These are phyloP conservation scores for Xylaria sp. DNA, from an alignment of 2,329 filamentous ascomycete species.

Conservation along the genomic window DNA sequence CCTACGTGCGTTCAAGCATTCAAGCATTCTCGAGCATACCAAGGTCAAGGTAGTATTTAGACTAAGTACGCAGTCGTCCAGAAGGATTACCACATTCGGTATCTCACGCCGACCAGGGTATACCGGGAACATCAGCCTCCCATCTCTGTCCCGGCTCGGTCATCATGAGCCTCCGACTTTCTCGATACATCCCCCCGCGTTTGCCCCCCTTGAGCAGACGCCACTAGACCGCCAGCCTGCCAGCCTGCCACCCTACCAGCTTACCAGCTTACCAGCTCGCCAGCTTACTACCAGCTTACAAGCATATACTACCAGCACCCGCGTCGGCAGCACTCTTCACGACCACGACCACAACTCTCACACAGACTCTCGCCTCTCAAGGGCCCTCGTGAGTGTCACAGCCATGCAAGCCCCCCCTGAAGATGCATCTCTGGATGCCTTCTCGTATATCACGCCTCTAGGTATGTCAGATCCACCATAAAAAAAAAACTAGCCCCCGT, in stretches of 20 bases:
- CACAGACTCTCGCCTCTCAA: neutral
- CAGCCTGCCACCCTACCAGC: too few relatives aligned
- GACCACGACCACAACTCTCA: too few relatives aligned
- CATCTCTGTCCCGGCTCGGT: conserved; percentile 2
- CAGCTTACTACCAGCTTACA: too few relatives aligned
- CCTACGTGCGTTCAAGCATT: too few relatives aligned
- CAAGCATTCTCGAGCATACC: too few relatives aligned
- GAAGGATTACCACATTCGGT: conserved; percentile 11
- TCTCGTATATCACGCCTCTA: conserved; percentile 60
- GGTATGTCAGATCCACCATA: conserved; percentile 50
- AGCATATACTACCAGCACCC: too few relatives aligned
- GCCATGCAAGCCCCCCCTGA: conserved; percentile 52
- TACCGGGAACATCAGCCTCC: conserved; percentile 21
- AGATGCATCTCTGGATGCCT: conserved; percentile 52
- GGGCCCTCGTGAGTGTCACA: conserved; percentile 46
- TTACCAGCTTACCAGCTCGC: too few relatives aligned
- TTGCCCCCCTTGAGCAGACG: too few relatives aligned
- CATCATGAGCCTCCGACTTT: conserved; percentile 5
- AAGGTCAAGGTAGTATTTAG: too few relatives aligned
- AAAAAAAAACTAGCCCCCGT: neutral
- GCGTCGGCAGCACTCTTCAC: too few relatives aligned
- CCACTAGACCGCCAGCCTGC: too few relatives aligned
- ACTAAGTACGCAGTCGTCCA: neutral
- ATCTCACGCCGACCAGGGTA: conserved; percentile 14
- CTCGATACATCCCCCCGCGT: neutral